Percentiles rank a stretch among this genome's conserved stretches.
Conservation (phyloP, 1,284 basidiomycete species). For the Cutaneotrichosporon arboriforme region DNA sequence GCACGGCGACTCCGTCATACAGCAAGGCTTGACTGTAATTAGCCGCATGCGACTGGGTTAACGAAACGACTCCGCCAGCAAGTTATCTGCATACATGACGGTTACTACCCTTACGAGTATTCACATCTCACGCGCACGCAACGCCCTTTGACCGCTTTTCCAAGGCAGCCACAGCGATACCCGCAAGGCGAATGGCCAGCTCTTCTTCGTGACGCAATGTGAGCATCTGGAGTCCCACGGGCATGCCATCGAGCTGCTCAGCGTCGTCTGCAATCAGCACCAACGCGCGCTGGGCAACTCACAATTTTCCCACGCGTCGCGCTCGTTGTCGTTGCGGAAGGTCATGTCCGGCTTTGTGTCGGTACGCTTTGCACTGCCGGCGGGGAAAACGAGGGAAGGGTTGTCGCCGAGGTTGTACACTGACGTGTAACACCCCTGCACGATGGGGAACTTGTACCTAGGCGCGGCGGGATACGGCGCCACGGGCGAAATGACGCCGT, state of each 20-base stretch:
- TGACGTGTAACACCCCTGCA: constrained; percentile 10
- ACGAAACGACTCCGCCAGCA: too few relatives aligned
- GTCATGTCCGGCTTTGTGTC: constrained; percentile 24
- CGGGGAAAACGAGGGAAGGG: constrained; percentile 59
- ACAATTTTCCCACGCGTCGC: constrained; percentile 49
- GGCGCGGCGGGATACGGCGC: constrained; percentile 8
- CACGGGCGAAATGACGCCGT: constrained; percentile 16
- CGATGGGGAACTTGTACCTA: constrained; percentile 9
- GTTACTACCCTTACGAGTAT: too few relatives aligned
- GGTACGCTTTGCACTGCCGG: constrained; percentile 51
- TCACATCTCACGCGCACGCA: too few relatives aligned
- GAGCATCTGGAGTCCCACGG: constrained; percentile 61
- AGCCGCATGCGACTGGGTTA: too few relatives aligned
- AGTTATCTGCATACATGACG: too few relatives aligned
- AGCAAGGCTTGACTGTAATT: too few relatives aligned
- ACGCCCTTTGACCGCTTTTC: too few relatives aligned
- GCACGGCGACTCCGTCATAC: too few relatives aligned
- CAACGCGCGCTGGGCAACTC: not conserved
- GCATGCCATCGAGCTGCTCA: constrained; percentile 54
- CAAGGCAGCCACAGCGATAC: not conserved
- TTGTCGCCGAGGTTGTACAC: constrained; percentile 52
- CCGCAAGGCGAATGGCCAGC: constrained; percentile 6
- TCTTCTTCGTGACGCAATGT: constrained; percentile 52
- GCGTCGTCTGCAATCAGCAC: constrained; percentile 53
- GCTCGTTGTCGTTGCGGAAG: constrained; percentile 49